Conservation (phyloP, 441 rosid genomes). For the Pelargonium myrrhifolium region DNA sequence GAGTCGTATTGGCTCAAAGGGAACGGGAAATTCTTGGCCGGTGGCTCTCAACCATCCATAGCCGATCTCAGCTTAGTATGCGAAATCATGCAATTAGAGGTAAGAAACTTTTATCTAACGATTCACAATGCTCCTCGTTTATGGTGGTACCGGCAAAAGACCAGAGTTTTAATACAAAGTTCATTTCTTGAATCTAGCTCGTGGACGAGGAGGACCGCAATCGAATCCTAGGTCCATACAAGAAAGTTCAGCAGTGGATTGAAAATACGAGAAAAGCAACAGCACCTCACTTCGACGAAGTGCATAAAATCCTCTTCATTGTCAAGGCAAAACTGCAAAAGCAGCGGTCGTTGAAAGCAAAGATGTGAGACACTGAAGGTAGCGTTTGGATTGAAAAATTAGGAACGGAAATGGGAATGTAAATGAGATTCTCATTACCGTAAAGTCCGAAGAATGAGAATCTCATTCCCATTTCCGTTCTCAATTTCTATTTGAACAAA, state of each 20-base stretch:
- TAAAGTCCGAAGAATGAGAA: too few relatives aligned
- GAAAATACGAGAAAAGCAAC: slow-evolving; percentile 60
- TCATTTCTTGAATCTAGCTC: slow-evolving; percentile 34
- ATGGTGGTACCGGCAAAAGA: too few relatives aligned
- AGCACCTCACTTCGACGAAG: slow-evolving; percentile 69
- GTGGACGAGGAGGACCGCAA: slow-evolving; percentile 55
- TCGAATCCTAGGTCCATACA: slow-evolving; percentile 49
- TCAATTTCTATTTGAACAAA: too few relatives aligned
- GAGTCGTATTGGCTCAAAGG: slow-evolving; percentile 80
- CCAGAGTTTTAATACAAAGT: background rate
- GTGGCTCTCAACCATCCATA: slow-evolving; percentile 71
- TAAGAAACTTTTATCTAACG: slow-evolving; percentile 16
- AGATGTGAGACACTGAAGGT: background rate
- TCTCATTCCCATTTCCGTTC: too few relatives aligned
- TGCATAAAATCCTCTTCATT: slow-evolving; percentile 46
- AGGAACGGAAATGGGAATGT: too few relatives aligned
- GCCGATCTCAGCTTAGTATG: slow-evolving; percentile 90
- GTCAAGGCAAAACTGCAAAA: slow-evolving; percentile 36
- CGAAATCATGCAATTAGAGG: slow-evolving; percentile 89
- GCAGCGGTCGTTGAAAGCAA: slow-evolving; percentile 21
- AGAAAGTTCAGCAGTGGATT: slow-evolving; percentile 74
- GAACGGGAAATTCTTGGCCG: slow-evolving; percentile 56
- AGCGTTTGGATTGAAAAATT: too few relatives aligned
- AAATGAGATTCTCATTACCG: too few relatives aligned
- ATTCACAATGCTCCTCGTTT: too few relatives aligned